phyloP scores from a whole-genome alignment of 371 early-diverging fungal genomes.

The Apophysomyces sp. region DNA sequence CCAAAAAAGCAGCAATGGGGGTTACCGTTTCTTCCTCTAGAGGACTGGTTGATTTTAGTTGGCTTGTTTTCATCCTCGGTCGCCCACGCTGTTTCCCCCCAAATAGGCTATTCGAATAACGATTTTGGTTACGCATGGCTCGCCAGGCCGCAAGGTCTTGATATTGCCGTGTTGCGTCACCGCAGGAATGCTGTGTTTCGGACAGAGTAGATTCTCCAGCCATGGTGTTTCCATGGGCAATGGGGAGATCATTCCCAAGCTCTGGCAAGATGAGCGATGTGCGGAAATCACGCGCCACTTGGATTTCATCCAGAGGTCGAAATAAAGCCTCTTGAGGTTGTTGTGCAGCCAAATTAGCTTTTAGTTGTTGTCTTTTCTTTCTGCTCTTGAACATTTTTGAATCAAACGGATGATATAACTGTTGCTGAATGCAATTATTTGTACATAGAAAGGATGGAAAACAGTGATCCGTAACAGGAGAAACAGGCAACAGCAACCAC shows the following conservation, averaged over 20 bases:
- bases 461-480: background rate
- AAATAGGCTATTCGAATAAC: conserved; percentile 32
- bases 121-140: conserved; percentile 21
- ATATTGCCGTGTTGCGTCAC: conserved; percentile 20
- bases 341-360: background rate
- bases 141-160: conserved; percentile 33
- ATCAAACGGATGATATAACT: background rate
- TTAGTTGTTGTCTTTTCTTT: conserved; percentile 17
- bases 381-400: conserved; percentile 16
- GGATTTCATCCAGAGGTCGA: conserved; percentile 35
- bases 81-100: conserved; percentile 34
- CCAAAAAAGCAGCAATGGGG: background rate
- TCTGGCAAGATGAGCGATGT: conserved; percentile 45
- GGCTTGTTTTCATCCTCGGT: conserved; percentile 10
- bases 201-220: background rate
- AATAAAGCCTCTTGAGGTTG: conserved; percentile 6
- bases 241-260: conserved; percentile 20
- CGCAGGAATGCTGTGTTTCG: background rate
- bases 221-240: background rate
- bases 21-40: background rate
- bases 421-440: background rate
- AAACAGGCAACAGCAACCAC: background rate
- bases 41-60: background rate
- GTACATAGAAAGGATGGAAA: background rate
- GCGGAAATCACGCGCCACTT: conserved; percentile 39